A percentile compares a stretch with the other conserved stretches of the same genome.
Conservation (phyloP, 2,329 filamentous ascomycete genomes). For the Neopestalotiopsis sp. region DNA sequence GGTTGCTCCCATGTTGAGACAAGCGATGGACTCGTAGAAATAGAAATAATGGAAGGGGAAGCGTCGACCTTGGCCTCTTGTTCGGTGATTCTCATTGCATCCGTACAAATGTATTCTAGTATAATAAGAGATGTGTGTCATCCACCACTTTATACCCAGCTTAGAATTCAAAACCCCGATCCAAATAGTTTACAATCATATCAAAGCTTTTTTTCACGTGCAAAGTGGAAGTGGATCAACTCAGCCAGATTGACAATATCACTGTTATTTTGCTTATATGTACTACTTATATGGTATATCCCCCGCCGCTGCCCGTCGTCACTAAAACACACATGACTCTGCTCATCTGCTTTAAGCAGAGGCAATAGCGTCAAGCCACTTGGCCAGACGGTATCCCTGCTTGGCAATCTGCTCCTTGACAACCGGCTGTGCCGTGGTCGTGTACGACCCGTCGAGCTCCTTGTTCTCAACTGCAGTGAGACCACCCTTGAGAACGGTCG, state of each 20-base stretch:
- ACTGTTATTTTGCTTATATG: no score
- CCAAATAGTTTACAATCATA: no score
- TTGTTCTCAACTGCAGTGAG: conserved; percentile 42
- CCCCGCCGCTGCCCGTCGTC: no score
- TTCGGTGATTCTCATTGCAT: neutral
- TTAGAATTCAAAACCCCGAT: no score
- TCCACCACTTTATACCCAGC: no score
- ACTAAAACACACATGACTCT: neutral
- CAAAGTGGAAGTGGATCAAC: no score
- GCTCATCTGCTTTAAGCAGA: conserved; percentile 25
- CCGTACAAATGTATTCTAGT: neutral
- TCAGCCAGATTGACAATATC: no score
- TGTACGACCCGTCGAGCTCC: conserved; percentile 47
- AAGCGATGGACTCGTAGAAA: conserved; percentile 49
- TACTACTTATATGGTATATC: no score
- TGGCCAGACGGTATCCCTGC: conserved; percentile 46
- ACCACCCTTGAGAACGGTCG: conserved; percentile 46
- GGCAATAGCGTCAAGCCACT: conserved; percentile 40
- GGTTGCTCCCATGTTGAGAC: conserved; percentile 69
- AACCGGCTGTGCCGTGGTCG: conserved; percentile 43
- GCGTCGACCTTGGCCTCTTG: neutral
- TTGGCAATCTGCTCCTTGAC: conserved; percentile 51
- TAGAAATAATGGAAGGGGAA: neutral
- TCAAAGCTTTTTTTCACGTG: no score
- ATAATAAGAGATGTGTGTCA: no score